Base-by-base conservation (phyloP, 2,329 filamentous ascomycete genomes). In the Hypoxylon sp. region DNA sequence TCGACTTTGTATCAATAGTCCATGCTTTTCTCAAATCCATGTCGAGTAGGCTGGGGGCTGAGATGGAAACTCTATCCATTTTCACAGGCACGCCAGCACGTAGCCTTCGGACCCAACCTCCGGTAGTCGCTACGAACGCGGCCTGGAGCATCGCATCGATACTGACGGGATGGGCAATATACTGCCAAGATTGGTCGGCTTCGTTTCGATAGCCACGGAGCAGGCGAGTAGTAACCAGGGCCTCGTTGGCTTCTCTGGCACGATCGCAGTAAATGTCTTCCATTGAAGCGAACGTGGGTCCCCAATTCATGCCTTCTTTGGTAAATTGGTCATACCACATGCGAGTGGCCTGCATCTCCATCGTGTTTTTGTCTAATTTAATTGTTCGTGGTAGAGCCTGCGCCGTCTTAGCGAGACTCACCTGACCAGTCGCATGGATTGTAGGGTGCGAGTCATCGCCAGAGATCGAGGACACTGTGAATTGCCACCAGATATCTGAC, bases 121-220 rank as follows among this genome's bases (percentile, higher is more conserved):
- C n/a, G 5, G 57, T 53, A 5, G 13, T 46, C 6, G 57, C 57
- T 15, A 61, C 37, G 13, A 61, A 15, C 11, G 37, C 48, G 0
- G 47, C 6, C 27, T 61, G 57, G 1, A 61, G 6, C 35, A 61
- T 27, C 3, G 35, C 1, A 24, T 61, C 57, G n/a, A 61, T 32
- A 7, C 6, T 61, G 27, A 61, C 53, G 21, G 57, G 57, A 35
- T 61, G 57, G n/a, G 10, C 10, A 4, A 50, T 29, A n/a, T 62
- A 54, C 37, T 46, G 46, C 13, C 24, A 48, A 31, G 13, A 27
- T 29, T 27, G 27, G 46, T n/a, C 10, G 1, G 21, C 2, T n/a
- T 31, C 46, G n/a, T 7, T 29, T 6, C 10, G 27, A 17, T 17
- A 1, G 6, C 37, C 37, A 8, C 37, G 37, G 6, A 17, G 15